phyloP scores from a whole-genome alignment of 192 early-diverging fungal species.

The Bifiguratus adelaidae region DNA sequence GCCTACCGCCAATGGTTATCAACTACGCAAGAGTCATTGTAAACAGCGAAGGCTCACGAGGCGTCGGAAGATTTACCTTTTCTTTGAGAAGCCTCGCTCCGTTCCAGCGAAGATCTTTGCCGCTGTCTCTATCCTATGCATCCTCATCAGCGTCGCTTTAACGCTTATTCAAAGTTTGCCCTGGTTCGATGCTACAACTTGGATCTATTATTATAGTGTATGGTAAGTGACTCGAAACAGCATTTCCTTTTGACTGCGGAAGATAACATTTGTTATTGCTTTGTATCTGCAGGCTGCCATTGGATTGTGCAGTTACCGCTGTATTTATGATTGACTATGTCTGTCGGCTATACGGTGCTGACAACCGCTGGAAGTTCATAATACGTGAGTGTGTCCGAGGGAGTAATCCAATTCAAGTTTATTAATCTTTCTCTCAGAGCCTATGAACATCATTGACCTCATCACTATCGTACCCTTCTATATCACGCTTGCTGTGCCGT shows the following conservation, averaged over 20 bases:
- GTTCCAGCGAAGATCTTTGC: not conserved
- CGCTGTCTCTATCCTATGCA: not conserved
- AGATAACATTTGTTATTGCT: not conserved
- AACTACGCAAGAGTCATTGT: too few relatives aligned
- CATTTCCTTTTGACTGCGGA: not conserved
- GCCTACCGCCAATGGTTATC: too few relatives aligned
- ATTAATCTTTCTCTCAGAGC: not conserved
- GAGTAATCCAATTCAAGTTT: not conserved
- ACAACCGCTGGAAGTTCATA: not conserved
- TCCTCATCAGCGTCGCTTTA: not conserved
- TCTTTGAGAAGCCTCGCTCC: not conserved
- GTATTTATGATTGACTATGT: not conserved
- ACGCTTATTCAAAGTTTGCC: not conserved
- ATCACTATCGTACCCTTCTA: not conserved
- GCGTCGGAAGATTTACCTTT: too few relatives aligned
- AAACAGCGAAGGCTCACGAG: too few relatives aligned
- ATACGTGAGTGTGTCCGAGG: slow-evolving; percentile 1
- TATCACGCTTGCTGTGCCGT: not conserved
- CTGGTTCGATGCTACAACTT: not conserved
- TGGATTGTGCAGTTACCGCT: not conserved
- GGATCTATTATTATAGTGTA: not conserved
- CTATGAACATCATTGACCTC: not conserved
- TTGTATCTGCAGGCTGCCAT: not conserved
- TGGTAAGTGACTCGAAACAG: not conserved
- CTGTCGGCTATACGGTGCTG: not conserved